Base-by-base conservation (phyloP, 352 stramenopile genomes). In the Peronospora destructor region DNA sequence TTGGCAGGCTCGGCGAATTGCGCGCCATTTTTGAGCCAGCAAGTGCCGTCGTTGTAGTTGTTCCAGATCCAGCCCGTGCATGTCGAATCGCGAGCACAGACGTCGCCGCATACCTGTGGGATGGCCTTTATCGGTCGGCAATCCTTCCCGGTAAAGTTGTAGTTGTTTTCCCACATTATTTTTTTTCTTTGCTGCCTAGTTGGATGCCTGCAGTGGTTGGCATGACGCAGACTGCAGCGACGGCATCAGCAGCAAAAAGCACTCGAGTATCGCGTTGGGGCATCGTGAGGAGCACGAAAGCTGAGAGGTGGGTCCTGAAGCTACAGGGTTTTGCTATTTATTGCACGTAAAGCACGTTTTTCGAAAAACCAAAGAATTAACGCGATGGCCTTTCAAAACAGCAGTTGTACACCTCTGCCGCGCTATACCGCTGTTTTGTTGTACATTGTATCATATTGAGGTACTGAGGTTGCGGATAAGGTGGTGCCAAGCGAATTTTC, bases 1-100 rank as follows among this genome's bases (percentile, higher is more conserved):
- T 61, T 64, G 1, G 21, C 26, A 10, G 46, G 43, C 50, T 68
- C 58, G 3, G 44, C 23, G 14, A 25, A 57, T 25, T 46, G 49
- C 0, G 47, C 28, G 9, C 63, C 63, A 30, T 13, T 57, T 51
- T 76, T 79, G 23, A 79, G 52, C 68, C 66, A 79, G 53, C 68
- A 72, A 16, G 48, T 65, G 26, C 62, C 62, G 17, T 64, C 60
- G 34, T 66, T 62, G 28, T 42, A 55, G 40, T 53, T 68, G 30
- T 37, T 71, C 66, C 69, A 74, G 5, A 52, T 61, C 68, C 66
- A 76, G 53, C 74, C 66, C 36, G 63, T 70, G 56, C 66, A 79
- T 14, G 32, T 42, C 2, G 37, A 41, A 48, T 73, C 61, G 35
- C 47, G 36, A 0, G 43, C 59, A 38, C 68, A 78, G 9, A 69